phyloP scores from a whole-genome alignment of 371 early-diverging fungal species.

The Mycotypha africana region DNA sequence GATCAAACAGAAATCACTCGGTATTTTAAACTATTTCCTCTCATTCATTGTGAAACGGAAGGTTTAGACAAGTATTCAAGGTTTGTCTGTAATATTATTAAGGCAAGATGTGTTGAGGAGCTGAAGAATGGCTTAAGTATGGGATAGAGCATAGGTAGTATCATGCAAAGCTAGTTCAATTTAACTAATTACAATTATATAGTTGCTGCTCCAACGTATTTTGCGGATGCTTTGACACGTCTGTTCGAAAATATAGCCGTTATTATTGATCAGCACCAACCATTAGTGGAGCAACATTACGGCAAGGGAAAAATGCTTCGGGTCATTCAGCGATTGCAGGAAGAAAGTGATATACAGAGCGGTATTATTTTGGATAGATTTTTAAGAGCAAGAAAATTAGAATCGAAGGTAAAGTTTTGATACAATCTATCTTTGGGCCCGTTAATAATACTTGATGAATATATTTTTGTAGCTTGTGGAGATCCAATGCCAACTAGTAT shows the following conservation, averaged over 20 bases:
- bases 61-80: slow-evolving; percentile 85
- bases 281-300: slow-evolving; percentile 76
- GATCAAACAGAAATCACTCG: slow-evolving; percentile 75
- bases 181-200: too few relatives aligned
- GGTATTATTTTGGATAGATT: slow-evolving; percentile 74
- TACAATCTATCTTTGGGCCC: too few relatives aligned
- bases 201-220: slow-evolving; percentile 51
- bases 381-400: slow-evolving; percentile 31
- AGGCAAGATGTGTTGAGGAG: slow-evolving; percentile 64
- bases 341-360: slow-evolving; percentile 79
- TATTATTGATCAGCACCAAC: slow-evolving; percentile 80
- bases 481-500: slow-evolving; percentile 31
- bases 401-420: slow-evolving; percentile 29
- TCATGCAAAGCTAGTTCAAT: too few relatives aligned
- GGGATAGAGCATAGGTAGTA: neutral
- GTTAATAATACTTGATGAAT: too few relatives aligned
- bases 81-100: slow-evolving; percentile 76
- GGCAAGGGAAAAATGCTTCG: slow-evolving; percentile 84
- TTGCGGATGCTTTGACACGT: slow-evolving; percentile 69
- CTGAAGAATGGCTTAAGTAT: slow-evolving; percentile 42
- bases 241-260: slow-evolving; percentile 86
- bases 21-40: slow-evolving; percentile 86
- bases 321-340: slow-evolving; percentile 81
- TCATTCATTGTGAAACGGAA: slow-evolving; percentile 71
- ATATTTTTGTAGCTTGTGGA: slow-evolving; percentile 43